Evolutionary conservation across 2,329 filamentous ascomycete species (phyloP), one percentile per base, ranked within the genome.

Genomic region (Seiridium unicorne): DNA sequence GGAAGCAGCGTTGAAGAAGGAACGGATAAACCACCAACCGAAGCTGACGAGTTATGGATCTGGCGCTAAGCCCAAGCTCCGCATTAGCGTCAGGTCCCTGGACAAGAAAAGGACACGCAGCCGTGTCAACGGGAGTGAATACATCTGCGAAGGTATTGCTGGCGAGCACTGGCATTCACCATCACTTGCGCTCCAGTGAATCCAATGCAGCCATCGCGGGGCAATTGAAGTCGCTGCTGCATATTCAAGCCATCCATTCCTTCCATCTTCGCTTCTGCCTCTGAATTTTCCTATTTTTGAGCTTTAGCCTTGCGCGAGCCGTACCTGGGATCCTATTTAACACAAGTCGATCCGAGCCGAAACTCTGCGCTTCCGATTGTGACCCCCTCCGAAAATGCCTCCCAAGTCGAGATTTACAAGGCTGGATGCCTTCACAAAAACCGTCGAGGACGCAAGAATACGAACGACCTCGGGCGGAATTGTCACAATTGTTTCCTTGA

Each of bases 391-490:
- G 49, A 60, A 65, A 55, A 98, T 98, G 95, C 83, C 93, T 66
- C 80, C 89, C 72, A 97, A 96, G 82, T 96, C 92, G 68, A 89
- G 95, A 76, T 97, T 99, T 74, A 97, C 91, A 62, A 89, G 90
- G 85, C 91, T 99, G 65, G 95, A 99, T 78, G 95, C 95, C 83
- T 99, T 99, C 76, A 97, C 94, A 56, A 99, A 99, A 80, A 99
- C 95, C 10, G 95, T 99, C 68, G 95, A 99, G 76, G 95, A 99
- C 87, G 95, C 96, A 66, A 88, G 95, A 69, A 88, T 99, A 73
- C 90, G 96, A 70, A 99, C 95, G 38, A 97, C 93, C 5, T 97
- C 93, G 3, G 95, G 95, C 66, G 95, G 95, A 66, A 87, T 99
- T 68, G 92, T 99, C 70, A 99, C 95, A 59, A 93, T 99, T 69